These are phyloP conservation scores for Candida xiaguanensis DNA, from an alignment of 805 yeast species.

Conservation along the genomic window DNA sequence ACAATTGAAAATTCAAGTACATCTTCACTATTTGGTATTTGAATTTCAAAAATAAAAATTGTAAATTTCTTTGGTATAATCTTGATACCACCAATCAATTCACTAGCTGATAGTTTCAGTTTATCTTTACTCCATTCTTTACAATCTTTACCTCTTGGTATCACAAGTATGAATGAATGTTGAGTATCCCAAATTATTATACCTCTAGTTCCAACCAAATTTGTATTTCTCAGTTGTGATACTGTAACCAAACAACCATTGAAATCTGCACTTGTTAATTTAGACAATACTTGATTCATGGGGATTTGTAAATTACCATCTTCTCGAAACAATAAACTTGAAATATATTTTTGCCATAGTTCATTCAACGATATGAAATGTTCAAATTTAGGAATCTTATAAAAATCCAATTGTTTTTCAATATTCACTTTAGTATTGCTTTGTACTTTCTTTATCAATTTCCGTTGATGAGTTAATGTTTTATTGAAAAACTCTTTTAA, in stretches of 20 bases:
- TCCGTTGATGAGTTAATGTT: conserved; percentile 37
- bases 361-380: conserved; percentile 51
- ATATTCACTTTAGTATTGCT: conserved; percentile 13
- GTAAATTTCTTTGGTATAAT: conserved; percentile 67
- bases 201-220: conserved; percentile 61
- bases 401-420: conserved; percentile 18
- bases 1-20: conserved; percentile 55
- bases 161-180: conserved; percentile 61
- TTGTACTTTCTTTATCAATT: conserved; percentile 34
- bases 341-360: conserved; percentile 74
- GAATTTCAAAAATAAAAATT: conserved; percentile 50
- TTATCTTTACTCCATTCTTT: conserved; percentile 32
- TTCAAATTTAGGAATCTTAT: conserved; percentile 40
- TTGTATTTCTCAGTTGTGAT: conserved; percentile 50
- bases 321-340: conserved; percentile 25
- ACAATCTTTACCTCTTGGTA: conserved; percentile 35
- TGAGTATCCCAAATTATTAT: conserved; percentile 85
- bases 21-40: conserved; percentile 17
- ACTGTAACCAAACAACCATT: conserved; percentile 72
- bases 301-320: conserved; percentile 34
- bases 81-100: conserved; percentile 58
- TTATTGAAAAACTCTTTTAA: conserved; percentile 38
- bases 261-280: conserved; percentile 73
- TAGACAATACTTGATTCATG: conserved; percentile 35
- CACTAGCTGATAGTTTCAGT: conserved; percentile 20